Evolutionary conservation across 2,329 filamentous ascomycete species (phyloP).

Genomic region (Zymoseptoria tritici): DNA sequence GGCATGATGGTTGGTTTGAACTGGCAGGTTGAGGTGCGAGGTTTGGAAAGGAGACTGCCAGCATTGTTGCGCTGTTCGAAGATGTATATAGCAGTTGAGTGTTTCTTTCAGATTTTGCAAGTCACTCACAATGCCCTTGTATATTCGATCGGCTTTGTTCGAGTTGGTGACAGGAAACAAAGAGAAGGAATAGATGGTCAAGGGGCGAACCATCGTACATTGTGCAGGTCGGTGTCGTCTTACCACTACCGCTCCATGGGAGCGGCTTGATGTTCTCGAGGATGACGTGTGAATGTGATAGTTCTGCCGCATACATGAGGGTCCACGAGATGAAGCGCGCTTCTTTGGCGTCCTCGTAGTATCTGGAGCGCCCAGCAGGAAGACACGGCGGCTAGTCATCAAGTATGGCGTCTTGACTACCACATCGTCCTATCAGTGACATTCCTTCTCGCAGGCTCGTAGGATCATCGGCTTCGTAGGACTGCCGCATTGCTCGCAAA

Average conservation of each 20-base stretch:
- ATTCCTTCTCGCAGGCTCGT: background rate
- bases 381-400: background rate
- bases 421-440: background rate
- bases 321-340: too few relatives aligned
- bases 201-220: background rate
- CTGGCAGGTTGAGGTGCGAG: background rate
- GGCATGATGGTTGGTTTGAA: conserved; percentile 23
- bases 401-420: too few relatives aligned
- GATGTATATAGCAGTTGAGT: background rate
- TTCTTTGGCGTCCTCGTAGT: background rate
- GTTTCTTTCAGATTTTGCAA: background rate
- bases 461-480: background rate
- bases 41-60: background rate
- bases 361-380: background rate
- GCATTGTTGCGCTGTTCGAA: background rate
- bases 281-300: background rate
- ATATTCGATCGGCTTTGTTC: background rate
- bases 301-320: too few relatives aligned
- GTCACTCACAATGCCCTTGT: background rate
- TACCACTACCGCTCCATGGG: background rate
- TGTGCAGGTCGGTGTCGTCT: background rate
- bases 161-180: background rate
- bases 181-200: background rate
- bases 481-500: background rate
- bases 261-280: background rate